Base-by-base conservation (phyloP, 768 basidiomycete species). In the Calvatia gigantea region DNA sequence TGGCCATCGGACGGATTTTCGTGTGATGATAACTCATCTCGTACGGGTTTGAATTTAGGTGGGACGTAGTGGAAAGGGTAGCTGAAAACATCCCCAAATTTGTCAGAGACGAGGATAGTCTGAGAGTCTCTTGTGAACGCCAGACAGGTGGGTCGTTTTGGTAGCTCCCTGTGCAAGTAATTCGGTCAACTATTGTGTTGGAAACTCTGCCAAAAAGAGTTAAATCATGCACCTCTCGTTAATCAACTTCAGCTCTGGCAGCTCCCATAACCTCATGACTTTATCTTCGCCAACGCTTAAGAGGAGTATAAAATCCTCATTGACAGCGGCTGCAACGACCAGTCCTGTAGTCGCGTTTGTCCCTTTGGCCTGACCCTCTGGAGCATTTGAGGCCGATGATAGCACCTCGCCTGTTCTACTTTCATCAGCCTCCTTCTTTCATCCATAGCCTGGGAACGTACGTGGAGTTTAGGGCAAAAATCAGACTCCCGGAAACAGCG, bases 71-170 rank as follows among this genome's bases (percentile, higher is more conserved):
- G 68, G n/a, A 89, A 70, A 0, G 86, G 74, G 66, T 93, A 89
- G 61, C 88, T 83, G 72, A 94, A 96, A 37, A 96, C 81, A 65
- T 98, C 96, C 0, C 96, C 96, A 59, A 97, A 95, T 70, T 97
- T 98, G 71, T 99, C 96, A 2, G 92, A 84, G 11, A 91, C 83
- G 2, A 98, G 68, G 56, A 99, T 85, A 0, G 79, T 84, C 58
- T 82, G 70, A 0, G 78, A 80, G 41, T 85, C 77, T 4, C 65
- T 70, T 0, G 86, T 84, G 61, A 97, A 85, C 0, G 70, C 67
- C 25, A 97, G 65, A 1, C 75, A 75, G 0, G 92, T 94, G 0
- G 91, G 84, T 57, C 87, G 86, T 71, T 98, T 98, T 0, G 89
- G 85, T 2, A 95, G 75, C 58, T 90, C 86, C 43, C 95, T 94